Base-by-base conservation (phyloP, 1,284 basidiomycete genomes). In the Coniferiporia sulphurascens region DNA sequence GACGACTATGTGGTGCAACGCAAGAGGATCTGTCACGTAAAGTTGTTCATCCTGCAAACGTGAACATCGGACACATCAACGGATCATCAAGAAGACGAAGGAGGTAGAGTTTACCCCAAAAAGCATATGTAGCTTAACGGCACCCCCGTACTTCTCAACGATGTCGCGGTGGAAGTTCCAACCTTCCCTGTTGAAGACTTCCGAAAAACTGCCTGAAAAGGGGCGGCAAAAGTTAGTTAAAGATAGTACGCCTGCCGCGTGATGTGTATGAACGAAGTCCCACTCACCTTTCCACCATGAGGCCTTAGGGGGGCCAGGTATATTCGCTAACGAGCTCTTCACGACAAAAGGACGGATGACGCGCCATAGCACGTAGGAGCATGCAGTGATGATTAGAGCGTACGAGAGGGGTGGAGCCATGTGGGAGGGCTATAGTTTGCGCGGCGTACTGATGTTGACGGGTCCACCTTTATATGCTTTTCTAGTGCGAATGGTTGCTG, bases 1-100 rank as follows among this genome's bases (percentile, higher is more conserved):
- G 15, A 72, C 63, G 43, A 73, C 46, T 12, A 74, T 65, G 34
- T 63, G 62, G 43, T 70, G 66, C 55, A 72, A 55, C 0, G 71
- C 71, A 7, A 62, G 55, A 17, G 66, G 66, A 48, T 67, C 66
- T 10, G 59, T 45, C 12, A 65, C 56, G 44, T 61, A 64, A 0
- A 66, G 61, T 22, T 60, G 49, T 15, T 64, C 58, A 17, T 61
- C 55, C 65, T 65, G 46, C 35, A 48, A 4, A 2, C 2, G 38
- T 15, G 27, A 27, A 41, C 15, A 41, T 41, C 38, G 9, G 12
- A 15, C 13, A 44, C 17, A 21, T 21, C 22, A 32, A 52, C 38
- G 12, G 21, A 5, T 13, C 21, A 9, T 38, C 27, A 45, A n/a
- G 12, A 22, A 36, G 32, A 35, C 32, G 9, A 54, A 35, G 15